Evolutionary conservation across 1,139 yeast genomes (phyloP).

Genomic region (Zygosaccharomyces pseudobailii): DNA sequence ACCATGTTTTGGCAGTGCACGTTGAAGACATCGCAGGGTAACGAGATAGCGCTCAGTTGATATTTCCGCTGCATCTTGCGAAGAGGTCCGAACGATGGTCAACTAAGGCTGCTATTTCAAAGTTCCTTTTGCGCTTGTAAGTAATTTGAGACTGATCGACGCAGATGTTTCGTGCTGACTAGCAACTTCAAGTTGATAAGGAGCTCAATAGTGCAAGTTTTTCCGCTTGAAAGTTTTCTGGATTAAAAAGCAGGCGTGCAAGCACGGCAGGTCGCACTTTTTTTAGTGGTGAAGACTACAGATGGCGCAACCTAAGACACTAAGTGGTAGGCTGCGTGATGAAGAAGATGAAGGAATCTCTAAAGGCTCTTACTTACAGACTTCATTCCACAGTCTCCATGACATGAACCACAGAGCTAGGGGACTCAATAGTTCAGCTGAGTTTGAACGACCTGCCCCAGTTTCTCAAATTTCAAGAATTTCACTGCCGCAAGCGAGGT

Average conservation of each 20-base stretch:
- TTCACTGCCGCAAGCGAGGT: constrained; percentile 34
- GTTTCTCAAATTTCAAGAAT: constrained; percentile 26
- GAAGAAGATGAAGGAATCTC: constrained; percentile 10
- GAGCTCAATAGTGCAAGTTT: neutral
- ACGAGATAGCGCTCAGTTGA: neutral
- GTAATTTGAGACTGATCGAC: neutral
- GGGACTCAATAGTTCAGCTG: constrained; percentile 2
- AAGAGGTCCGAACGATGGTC: neutral
- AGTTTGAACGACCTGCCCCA: neutral
- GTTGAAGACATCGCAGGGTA: neutral
- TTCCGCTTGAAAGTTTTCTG: neutral
- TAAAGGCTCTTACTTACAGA: constrained; percentile 28
- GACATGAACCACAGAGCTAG: constrained; percentile 8
- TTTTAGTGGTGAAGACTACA: neutral
- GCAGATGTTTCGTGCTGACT: neutral
- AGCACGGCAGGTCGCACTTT: neutral
- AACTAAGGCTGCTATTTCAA: neutral
- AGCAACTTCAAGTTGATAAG: neutral
- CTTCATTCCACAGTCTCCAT: constrained; percentile 23
- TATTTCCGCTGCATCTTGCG: neutral
- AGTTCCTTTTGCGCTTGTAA: neutral
- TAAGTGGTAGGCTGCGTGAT: neutral
- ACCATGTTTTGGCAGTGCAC: neutral
- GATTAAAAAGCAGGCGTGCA: neutral
- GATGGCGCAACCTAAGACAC: neutral